These are phyloP conservation scores for Neonectria magnoliae DNA, from an alignment of 2,329 filamentous ascomycete genomes.

Conservation along the genomic window DNA sequence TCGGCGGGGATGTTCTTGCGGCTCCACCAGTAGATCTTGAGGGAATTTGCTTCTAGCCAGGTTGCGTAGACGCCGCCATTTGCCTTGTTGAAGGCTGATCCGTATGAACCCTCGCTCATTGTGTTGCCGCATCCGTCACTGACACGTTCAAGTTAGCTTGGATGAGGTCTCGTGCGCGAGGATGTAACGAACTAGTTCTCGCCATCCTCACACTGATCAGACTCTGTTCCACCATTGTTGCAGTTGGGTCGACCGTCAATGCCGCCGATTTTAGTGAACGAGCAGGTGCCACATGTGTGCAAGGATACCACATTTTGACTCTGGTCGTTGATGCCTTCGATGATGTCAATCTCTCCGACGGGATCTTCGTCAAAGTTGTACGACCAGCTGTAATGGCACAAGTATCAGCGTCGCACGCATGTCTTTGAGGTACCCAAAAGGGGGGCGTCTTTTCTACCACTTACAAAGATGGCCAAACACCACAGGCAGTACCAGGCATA, in stretches of 20 bases:
- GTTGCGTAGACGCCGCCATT: constrained; percentile 74
- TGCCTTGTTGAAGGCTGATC: constrained; percentile 70
- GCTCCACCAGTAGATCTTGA: constrained; percentile 81
- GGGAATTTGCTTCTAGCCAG: constrained; percentile 73
- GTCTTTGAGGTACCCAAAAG: no score
- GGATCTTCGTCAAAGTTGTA: constrained; percentile 28
- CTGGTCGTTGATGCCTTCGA: constrained; percentile 74
- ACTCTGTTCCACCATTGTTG: constrained; percentile 51
- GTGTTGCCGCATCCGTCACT: constrained; percentile 24
- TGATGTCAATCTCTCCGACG: constrained; percentile 75
- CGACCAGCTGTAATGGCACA: constrained; percentile 5
- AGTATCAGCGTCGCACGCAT: no score
- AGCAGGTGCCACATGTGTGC: constrained; percentile 65
- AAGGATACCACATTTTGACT: constrained; percentile 68
- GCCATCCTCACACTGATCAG: constrained; percentile 31
- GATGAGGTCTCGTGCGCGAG: neutral
- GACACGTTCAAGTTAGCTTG: neutral
- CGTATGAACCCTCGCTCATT: constrained; percentile 53
- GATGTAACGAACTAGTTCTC: constrained; percentile 15
- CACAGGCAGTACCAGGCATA: constrained; percentile 33
- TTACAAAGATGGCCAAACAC: constrained; percentile 35
- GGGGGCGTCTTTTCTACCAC: no score
- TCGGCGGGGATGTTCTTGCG: constrained; percentile 69
- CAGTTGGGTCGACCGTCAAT: constrained; percentile 56
- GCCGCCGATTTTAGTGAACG: constrained; percentile 54